Evolutionary conservation across 495 filamentous ascomycete species (phyloP).

Genomic region (Tetracladium setigerum): DNA sequence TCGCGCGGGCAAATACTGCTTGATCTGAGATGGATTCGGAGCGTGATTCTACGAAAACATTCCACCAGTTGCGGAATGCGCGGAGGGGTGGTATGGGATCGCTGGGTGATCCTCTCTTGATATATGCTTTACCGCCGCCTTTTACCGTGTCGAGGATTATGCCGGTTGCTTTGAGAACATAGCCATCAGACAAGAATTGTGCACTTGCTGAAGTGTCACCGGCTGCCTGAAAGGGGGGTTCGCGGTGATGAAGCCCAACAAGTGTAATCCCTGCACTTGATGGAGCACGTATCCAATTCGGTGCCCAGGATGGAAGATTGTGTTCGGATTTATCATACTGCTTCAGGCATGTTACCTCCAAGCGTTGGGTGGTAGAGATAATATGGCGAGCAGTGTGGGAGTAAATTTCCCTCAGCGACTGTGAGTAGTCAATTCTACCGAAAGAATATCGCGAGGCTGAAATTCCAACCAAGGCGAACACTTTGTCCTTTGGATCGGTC

Average conservation of each 20-base stretch:
- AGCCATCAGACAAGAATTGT: constrained; percentile 2
- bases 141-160: constrained; percentile 9
- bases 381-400: constrained; percentile 16
- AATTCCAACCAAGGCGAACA: constrained; percentile 19
- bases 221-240: constrained; percentile 3
- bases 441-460: constrained; percentile 8
- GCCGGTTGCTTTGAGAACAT: constrained; percentile 6
- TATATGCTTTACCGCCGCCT: constrained; percentile 1
- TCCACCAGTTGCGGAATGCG: constrained; percentile 16
- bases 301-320: constrained; percentile 16
- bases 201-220: constrained; percentile 1
- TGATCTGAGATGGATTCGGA: not conserved
- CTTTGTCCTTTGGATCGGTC: constrained; percentile 19
- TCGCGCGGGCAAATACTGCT: constrained; percentile 2
- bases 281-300: constrained; percentile 15
- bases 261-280: constrained; percentile 1
- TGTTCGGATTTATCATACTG: constrained; percentile 6
- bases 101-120: constrained; percentile 4
- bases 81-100: not conserved
- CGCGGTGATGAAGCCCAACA: constrained; percentile 9
- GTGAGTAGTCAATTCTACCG: constrained; percentile 13
- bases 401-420: constrained; percentile 6
- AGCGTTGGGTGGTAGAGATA: constrained; percentile 6
- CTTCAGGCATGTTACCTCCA: constrained; percentile 19
- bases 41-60: constrained; percentile 1